These are phyloP conservation scores for Pestalotiopsis sp. DNA, from an alignment of 2,329 filamentous ascomycete species.

Conservation along the genomic window DNA sequence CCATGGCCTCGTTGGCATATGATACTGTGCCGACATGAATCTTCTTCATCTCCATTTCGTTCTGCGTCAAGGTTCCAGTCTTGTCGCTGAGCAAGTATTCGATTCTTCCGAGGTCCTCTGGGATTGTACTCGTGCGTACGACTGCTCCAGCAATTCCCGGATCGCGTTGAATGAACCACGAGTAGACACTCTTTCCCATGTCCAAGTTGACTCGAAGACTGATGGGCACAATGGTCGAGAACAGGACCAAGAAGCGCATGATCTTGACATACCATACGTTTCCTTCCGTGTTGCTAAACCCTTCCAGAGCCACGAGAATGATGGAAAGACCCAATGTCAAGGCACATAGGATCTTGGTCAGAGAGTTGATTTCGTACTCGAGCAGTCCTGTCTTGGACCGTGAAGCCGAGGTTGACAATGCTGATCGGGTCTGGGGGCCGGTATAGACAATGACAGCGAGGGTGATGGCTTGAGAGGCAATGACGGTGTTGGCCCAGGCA, in stretches of 20 bases:
- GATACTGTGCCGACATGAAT: conserved; percentile 98
- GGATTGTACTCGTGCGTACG: conserved; percentile 95
- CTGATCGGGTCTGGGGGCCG: conserved; percentile 89
- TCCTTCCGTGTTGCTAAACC: conserved; percentile 69
- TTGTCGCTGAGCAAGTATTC: conserved; percentile 97
- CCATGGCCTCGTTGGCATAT: conserved; percentile 98
- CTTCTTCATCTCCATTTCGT: conserved; percentile 99
- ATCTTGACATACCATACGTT: conserved; percentile 93
- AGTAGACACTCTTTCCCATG: conserved; percentile 95
- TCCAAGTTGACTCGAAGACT: conserved; percentile 95
- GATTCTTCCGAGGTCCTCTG: conserved; percentile 91
- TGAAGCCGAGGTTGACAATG: conserved; percentile 87
- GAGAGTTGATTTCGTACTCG: conserved; percentile 94
- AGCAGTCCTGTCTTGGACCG: conserved; percentile 92
- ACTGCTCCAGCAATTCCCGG: conserved; percentile 88
- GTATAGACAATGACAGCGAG: conserved; percentile 93
- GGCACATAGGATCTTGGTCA: conserved; percentile 93
- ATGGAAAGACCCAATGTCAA: conserved; percentile 86
- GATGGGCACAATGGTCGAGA: conserved; percentile 99
- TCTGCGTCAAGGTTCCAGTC: conserved; percentile 96
- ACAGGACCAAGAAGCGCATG: conserved; percentile 95
- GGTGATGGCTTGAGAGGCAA: conserved; percentile 88
- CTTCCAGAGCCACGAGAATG: conserved; percentile 84
- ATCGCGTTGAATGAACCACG: conserved; percentile 92
- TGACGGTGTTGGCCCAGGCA: conserved; percentile 96